Evolutionary conservation across 2,329 filamentous ascomycete genomes (phyloP), one percentile per base, ranked within the genome.

Genomic region (Pyrenochaeta sp.): DNA sequence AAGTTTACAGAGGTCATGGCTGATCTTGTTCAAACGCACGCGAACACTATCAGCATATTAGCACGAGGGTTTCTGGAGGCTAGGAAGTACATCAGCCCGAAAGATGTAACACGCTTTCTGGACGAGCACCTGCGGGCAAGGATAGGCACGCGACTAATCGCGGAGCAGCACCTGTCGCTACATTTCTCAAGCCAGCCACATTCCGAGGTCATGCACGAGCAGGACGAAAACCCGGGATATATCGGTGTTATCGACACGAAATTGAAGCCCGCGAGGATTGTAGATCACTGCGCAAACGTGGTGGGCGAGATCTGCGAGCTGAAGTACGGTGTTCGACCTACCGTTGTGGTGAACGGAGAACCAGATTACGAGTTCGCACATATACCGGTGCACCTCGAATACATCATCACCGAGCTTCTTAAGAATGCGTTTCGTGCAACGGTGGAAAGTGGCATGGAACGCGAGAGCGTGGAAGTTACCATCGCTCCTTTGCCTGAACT

Each of bases 341-440:
- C 84, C 2, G 85, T 97, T 70, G 81, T 89, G 46, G 90, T 99
- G 69, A 91, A 93, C 65, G 95, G 95, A 64, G 90, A 96, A 74
- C 89, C 91, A 0, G 89, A 91, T 50, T 92, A 93, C n/a, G 90
- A 88, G 0, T 96, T 99, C 73, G 93, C 94, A 22, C 95, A 96
- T 72, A 90, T 99, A 8, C 95, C 95, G 13, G 95, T 96, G 76
- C 95, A 99, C 77, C 85, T 99, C 25, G 94, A 98, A 78, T 99
- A 99, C 77, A 97, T 99, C 64, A 87, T 97, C 64, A 99, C 94
- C 0, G 95, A 99, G 78, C 85, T 99, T 1, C 85, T 99, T 57
- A 99, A 99, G 79, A 99, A 99, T 73, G 92, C 93, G 0, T 99
- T 98, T 81, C 88, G 95, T 43, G 94, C 95, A 3, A 96, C 92